phyloP scores from a whole-genome alignment of 2,329 filamentous ascomycete species.

The Fusarium setosum region DNA sequence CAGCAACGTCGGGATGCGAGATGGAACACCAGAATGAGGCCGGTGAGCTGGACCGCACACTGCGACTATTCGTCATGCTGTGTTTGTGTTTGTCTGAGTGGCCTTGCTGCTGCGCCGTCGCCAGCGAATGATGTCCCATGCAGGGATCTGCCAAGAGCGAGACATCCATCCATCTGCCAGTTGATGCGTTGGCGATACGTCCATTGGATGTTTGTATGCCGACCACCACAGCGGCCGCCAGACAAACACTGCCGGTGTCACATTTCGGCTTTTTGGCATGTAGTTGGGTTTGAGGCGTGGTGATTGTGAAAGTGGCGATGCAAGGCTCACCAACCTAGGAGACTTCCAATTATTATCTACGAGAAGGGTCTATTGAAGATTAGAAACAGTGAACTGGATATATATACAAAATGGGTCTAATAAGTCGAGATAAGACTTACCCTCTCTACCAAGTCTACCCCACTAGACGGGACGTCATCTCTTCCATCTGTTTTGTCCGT shows the following conservation, averaged over 20 bases:
- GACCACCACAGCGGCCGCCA: slow-evolving; percentile 17
- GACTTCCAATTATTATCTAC: too few species aligned
- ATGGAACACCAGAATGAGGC: slow-evolving; percentile 21
- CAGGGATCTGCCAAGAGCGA: slow-evolving; percentile 2
- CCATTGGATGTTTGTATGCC: slow-evolving; percentile 10
- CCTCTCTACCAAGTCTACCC: too few species aligned
- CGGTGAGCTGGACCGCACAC: slow-evolving; percentile 14
- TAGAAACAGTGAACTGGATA: too few species aligned
- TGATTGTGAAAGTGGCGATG: too few species aligned
- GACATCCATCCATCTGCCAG: neutral
- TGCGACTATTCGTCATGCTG: slow-evolving; percentile 29
- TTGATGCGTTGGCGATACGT: slow-evolving; percentile 32
- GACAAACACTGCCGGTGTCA: slow-evolving; percentile 23
- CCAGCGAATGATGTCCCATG: slow-evolving; percentile 5
- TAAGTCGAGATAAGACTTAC: too few species aligned
- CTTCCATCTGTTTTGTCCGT: too few species aligned
- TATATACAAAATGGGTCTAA: too few species aligned
- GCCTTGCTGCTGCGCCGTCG: slow-evolving; percentile 1
- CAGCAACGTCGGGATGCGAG: slow-evolving; percentile 16
- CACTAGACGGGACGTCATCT: too few species aligned
- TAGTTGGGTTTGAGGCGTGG: neutral
- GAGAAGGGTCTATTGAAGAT: too few species aligned
- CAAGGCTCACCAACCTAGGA: too few species aligned
- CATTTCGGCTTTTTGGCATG: neutral
- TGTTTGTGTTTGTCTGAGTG: slow-evolving; percentile 24